Percentiles rank a stretch among this genome's conserved stretches.
Conservation (phyloP, 768 basidiomycete species). For the Suillus occidentalis region DNA sequence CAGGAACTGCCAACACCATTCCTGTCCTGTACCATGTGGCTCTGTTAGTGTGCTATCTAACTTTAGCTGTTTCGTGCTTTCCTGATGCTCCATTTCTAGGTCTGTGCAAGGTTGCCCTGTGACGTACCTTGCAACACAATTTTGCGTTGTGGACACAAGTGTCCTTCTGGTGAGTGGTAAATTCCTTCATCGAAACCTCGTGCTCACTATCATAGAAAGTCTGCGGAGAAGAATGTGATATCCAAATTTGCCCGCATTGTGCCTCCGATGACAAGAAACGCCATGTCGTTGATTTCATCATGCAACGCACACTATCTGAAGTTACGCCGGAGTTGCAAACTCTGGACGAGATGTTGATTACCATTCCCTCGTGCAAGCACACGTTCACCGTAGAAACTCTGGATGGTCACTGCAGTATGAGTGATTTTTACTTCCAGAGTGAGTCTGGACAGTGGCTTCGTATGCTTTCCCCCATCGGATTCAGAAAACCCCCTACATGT, state of each 20-base stretch:
- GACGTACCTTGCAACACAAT: constrained; percentile 49
- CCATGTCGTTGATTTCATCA: constrained; percentile 59
- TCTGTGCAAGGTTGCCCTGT: constrained; percentile 67
- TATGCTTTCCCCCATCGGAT: constrained; percentile 41
- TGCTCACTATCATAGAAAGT: constrained; percentile 39
- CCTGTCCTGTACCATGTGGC: constrained; percentile 65
- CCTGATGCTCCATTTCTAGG: constrained; percentile 33
- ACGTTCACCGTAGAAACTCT: constrained; percentile 71
- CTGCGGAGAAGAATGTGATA: constrained; percentile 62
- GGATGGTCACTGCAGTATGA: constrained; percentile 57
- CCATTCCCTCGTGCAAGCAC: constrained; percentile 61
- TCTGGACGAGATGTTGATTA: constrained; percentile 56
- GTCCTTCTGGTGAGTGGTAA: constrained; percentile 56
- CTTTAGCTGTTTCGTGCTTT: background rate
- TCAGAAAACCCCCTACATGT: constrained; percentile 49
- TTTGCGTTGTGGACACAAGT: constrained; percentile 60
- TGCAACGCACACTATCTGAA: constrained; percentile 51
- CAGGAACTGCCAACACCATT: constrained; percentile 54
- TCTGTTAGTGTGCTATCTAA: constrained; percentile 45
- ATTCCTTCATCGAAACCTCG: background rate
- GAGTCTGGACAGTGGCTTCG: constrained; percentile 41
- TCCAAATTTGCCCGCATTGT: constrained; percentile 57
- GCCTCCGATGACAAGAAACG: constrained; percentile 36
- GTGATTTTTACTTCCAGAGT: constrained; percentile 47
- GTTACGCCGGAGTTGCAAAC: constrained; percentile 39